Conservation (phyloP, 306 rosid species). For the Quercus alba region DNA sequence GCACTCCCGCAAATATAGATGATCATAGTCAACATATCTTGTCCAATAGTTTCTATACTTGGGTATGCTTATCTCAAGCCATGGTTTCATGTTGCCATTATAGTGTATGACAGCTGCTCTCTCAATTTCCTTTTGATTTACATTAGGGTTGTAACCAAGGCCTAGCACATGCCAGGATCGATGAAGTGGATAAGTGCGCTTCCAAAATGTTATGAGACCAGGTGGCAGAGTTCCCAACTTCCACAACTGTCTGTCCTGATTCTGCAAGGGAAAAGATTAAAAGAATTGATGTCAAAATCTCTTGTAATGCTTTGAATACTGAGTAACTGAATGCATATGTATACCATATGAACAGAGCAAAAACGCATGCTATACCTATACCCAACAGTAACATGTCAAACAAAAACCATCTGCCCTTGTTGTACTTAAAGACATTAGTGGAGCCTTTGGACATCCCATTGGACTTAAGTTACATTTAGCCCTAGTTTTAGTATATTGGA, state of each 20-base stretch:
- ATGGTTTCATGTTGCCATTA: constrained; percentile 95
- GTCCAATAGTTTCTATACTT: constrained; percentile 74
- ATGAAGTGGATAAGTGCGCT: constrained; percentile 67
- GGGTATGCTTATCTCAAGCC: constrained; percentile 95
- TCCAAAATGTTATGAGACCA: constrained; percentile 96
- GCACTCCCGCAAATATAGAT: constrained; percentile 75
- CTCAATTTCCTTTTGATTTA: constrained; percentile 61
- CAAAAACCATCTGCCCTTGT: background rate
- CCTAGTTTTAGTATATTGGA: background rate
- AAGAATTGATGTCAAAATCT: background rate
- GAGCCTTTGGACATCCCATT: background rate
- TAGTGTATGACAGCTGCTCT: constrained; percentile 85
- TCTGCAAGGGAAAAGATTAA: constrained; percentile 38
- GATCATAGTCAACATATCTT: constrained; percentile 65
- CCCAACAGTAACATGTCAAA: background rate
- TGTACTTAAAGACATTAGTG: background rate
- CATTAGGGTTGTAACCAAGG: constrained; percentile 75
- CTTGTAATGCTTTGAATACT: background rate
- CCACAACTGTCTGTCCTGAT: constrained; percentile 90
- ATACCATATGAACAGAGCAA: background rate
- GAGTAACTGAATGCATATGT: no score
- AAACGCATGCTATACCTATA: background rate
- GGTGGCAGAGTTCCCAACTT: constrained; percentile 96
- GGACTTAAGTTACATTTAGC: background rate
- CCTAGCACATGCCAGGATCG: constrained; percentile 85